These are phyloP conservation scores for Zygoascus biomembranicola DNA, from an alignment of 805 yeast genomes.

Conservation along the genomic window DNA sequence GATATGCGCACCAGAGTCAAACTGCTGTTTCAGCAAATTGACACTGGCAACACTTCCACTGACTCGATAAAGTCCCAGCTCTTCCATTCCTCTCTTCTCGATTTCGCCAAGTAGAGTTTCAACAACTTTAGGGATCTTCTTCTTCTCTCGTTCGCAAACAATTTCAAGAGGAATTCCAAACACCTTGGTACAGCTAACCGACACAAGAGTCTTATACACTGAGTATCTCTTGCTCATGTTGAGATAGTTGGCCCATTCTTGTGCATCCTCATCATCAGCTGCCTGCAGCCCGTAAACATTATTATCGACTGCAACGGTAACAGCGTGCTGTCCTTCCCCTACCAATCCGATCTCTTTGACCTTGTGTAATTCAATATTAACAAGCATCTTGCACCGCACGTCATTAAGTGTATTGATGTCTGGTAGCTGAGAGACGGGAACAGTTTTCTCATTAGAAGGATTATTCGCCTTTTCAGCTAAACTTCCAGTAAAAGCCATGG, in stretches of 20 bases:
- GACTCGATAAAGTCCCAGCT: constrained; percentile 80
- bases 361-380: constrained; percentile 38
- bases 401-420: constrained; percentile 33
- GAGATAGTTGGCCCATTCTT: constrained; percentile 56
- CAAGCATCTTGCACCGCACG: constrained; percentile 41
- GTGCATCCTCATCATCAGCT: constrained; percentile 47
- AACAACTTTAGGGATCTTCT: constrained; percentile 57
- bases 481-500: constrained; percentile 28
- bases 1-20: constrained; percentile 40
- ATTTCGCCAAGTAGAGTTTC: constrained; percentile 61
- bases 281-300: constrained; percentile 65
- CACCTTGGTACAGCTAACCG: constrained; percentile 37
- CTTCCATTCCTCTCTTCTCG: constrained; percentile 81
- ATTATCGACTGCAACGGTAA: constrained; percentile 39
- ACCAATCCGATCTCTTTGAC: constrained; percentile 17
- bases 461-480: neutral
- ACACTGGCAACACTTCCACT: constrained; percentile 57
- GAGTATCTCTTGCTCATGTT: constrained; percentile 21
- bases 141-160: constrained; percentile 64
- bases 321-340: constrained; percentile 3
- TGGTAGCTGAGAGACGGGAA: constrained; percentile 53
- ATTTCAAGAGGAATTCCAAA: constrained; percentile 82
- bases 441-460: constrained; percentile 35
- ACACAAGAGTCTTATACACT: constrained; percentile 7
- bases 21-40: constrained; percentile 43